phyloP scores from a whole-genome alignment of 352 stramenopile genomes.

The Phytophthora pini region DNA sequence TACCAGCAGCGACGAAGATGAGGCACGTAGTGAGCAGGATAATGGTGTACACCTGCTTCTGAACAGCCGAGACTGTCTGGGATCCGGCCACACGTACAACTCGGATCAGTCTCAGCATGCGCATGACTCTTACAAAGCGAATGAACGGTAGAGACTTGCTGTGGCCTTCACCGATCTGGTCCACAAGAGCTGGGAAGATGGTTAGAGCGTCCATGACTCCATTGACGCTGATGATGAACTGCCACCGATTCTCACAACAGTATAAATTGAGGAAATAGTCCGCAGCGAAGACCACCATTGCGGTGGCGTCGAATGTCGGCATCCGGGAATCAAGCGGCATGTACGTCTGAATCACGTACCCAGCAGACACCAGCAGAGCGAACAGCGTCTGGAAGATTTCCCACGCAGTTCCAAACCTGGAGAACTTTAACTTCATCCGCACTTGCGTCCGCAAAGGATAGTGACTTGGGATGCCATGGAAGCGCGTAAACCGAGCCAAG shows the following conservation, averaged over 20 bases:
- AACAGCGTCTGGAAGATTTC: conserved; percentile 69
- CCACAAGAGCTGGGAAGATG: conserved; percentile 59
- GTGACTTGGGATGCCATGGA: conserved; percentile 61
- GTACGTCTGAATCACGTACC: conserved; percentile 70
- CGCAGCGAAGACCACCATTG: conserved; percentile 53
- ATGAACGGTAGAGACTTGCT: conserved; percentile 58
- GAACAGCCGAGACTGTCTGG: conserved; percentile 59
- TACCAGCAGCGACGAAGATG: conserved; percentile 64
- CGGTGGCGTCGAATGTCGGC: conserved; percentile 42
- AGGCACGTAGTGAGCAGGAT: conserved; percentile 70
- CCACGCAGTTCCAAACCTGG: conserved; percentile 51
- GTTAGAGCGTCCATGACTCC: conserved; percentile 67
- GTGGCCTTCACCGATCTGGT: conserved; percentile 30
- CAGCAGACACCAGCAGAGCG: conserved; percentile 51
- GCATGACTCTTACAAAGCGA: conserved; percentile 67
- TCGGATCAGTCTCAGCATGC: conserved; percentile 58
- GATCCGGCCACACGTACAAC: conserved; percentile 55
- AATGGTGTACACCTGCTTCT: conserved; percentile 73
- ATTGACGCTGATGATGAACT: conserved; percentile 59
- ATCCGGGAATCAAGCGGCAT: conserved; percentile 17
- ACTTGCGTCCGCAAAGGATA: conserved; percentile 56
- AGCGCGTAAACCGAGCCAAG: conserved; percentile 42
- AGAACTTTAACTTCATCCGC: conserved; percentile 72
- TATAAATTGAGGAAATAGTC: conserved; percentile 75
- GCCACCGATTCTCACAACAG: conserved; percentile 61